A percentile compares a stretch with the other conserved stretches of the same genome.
These are phyloP conservation scores for Naegleria gruberi DNA, from an alignment of 208 protist species.

Conservation along the genomic window DNA sequence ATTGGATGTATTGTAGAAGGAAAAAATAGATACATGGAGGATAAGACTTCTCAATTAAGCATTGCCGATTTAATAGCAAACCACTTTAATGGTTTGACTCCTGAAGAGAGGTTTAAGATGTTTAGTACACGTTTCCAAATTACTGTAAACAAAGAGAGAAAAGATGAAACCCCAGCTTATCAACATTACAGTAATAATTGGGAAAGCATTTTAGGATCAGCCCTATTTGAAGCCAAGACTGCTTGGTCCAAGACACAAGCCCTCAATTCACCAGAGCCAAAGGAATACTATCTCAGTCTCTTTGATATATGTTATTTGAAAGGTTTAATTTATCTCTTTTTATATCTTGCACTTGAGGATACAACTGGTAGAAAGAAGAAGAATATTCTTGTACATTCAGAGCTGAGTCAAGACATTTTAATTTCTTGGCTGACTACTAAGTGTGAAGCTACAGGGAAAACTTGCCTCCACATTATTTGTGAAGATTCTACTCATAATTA, in stretches of 20 bases:
- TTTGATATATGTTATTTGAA: not conserved
- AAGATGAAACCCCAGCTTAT: too few species aligned
- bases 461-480: not conserved
- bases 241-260: not conserved
- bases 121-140: not conserved
- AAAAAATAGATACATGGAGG: not conserved
- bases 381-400: not conserved
- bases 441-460: not conserved
- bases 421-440: not conserved
- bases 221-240: not conserved
- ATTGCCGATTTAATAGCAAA: not conserved
- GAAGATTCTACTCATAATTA: not conserved
- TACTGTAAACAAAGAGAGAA: not conserved
- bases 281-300: not conserved
- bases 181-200: too few species aligned
- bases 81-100: not conserved
- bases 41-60: not conserved
- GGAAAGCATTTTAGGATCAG: too few species aligned
- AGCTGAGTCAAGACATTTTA: not conserved
- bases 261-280: not conserved
- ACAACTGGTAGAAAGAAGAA: not conserved
- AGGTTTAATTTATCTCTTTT: not conserved
- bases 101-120: not conserved
- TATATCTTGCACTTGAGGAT: not conserved
- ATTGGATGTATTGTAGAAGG: not conserved